Conservation (phyloP, 345 rosid genomes). For the Dipteronia sinensis region DNA sequence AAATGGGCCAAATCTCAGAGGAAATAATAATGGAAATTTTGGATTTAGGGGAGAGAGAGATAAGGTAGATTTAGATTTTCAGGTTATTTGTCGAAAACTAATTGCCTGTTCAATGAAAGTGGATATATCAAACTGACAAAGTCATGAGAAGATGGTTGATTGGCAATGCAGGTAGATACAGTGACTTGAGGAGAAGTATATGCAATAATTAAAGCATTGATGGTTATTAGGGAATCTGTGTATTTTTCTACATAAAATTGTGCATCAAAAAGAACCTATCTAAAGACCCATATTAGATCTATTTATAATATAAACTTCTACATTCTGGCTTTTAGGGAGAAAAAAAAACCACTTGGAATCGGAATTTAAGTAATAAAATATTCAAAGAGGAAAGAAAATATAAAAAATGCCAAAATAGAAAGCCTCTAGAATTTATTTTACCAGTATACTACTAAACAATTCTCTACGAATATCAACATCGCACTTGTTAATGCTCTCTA, state of each 20-base stretch:
- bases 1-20: background rate
- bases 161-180: background rate
- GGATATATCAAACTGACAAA: background rate
- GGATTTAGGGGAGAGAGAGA: background rate
- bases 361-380: background rate
- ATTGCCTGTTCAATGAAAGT: background rate
- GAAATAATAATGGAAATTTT: background rate
- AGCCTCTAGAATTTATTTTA: slow-evolving; percentile 29
- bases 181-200: background rate
- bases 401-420: background rate
- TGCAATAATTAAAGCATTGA: background rate
- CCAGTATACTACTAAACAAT: slow-evolving; percentile 90
- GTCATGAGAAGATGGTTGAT: background rate
- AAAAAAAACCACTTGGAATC: background rate
- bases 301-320: background rate
- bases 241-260: background rate
- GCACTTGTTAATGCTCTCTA: slow-evolving; percentile 91
- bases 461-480: slow-evolving; percentile 97
- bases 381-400: background rate
- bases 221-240: background rate
- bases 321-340: no score
- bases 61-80: background rate
- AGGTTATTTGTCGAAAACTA: background rate
- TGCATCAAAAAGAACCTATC: background rate
- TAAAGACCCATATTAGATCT: background rate